phyloP scores from a whole-genome alignment of 2,329 filamentous ascomycete species.

The Delphinella strobiligena region DNA sequence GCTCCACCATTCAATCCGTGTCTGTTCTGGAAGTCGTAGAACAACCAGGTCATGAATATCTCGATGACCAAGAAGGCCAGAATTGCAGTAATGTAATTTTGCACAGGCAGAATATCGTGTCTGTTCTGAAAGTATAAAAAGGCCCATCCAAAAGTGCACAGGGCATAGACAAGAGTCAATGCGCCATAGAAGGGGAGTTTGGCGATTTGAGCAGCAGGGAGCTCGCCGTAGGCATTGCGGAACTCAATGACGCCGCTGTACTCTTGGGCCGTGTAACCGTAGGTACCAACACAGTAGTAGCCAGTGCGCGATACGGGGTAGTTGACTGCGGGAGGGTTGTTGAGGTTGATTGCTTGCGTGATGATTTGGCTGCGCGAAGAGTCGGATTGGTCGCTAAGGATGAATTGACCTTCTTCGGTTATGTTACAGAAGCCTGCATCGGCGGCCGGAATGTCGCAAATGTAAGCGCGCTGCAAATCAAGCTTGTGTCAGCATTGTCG shows the following conservation, averaged over 20 bases:
- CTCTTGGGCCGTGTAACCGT: slow-evolving; percentile 52
- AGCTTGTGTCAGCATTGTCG: no score
- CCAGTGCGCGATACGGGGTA: slow-evolving; percentile 83
- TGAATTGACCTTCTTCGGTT: slow-evolving; percentile 72
- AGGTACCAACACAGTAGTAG: slow-evolving; percentile 87
- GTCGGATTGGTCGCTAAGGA: slow-evolving; percentile 64
- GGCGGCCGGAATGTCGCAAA: slow-evolving; percentile 66
- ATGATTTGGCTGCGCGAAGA: slow-evolving; percentile 60
- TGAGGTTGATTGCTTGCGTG: slow-evolving; percentile 72
- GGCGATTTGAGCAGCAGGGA: slow-evolving; percentile 88
- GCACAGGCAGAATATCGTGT: slow-evolving; percentile 86
- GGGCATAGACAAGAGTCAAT: slow-evolving; percentile 83
- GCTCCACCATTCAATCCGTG: slow-evolving; percentile 73
- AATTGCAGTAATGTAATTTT: slow-evolving; percentile 98
- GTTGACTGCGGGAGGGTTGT: slow-evolving; percentile 59
- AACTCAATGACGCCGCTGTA: slow-evolving; percentile 82
- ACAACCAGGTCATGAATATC: slow-evolving; percentile 98
- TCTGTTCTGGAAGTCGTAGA: slow-evolving; percentile 92
- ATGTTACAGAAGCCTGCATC: slow-evolving; percentile 59
- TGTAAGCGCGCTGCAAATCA: slow-evolving; percentile 44
- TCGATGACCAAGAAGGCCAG: slow-evolving; percentile 87
- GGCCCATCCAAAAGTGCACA: slow-evolving; percentile 79
- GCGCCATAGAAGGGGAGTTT: slow-evolving; percentile 96
- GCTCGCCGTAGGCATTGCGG: slow-evolving; percentile 89
- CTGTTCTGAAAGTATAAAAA: slow-evolving; percentile 93